These are phyloP conservation scores for Geotrichum ghanense DNA, from an alignment of 805 yeast species.

Conservation along the genomic window DNA sequence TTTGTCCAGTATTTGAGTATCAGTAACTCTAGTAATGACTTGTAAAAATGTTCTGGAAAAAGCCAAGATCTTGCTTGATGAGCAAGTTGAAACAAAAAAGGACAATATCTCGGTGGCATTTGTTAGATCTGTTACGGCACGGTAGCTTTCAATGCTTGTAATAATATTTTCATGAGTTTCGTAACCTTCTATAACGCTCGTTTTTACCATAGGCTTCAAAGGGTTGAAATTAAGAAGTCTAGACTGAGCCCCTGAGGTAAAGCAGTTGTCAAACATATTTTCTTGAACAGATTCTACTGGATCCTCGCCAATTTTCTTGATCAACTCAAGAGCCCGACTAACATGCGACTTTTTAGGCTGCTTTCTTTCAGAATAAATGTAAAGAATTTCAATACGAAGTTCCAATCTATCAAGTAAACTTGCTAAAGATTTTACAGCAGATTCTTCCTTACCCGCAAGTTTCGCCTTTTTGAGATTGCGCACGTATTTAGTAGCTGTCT, in stretches of 20 bases:
- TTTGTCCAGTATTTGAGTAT: slow-evolving; percentile 15
- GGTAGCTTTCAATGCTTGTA: slow-evolving; percentile 10
- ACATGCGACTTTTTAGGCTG: slow-evolving; percentile 7
- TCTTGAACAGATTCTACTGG: slow-evolving; percentile 5
- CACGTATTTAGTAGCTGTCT: slow-evolving; percentile 34
- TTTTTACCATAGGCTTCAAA: slow-evolving; percentile 13
- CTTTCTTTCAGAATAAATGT: slow-evolving; percentile 11
- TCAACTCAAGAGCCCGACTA: neutral
- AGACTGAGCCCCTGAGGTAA: slow-evolving; percentile 17
- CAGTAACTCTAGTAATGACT: slow-evolving; percentile 18
- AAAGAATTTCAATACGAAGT: slow-evolving; percentile 15
- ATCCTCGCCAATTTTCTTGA: slow-evolving; percentile 8
- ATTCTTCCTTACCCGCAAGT: neutral
- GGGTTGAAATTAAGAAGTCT: slow-evolving; percentile 19
- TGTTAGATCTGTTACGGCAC: slow-evolving; percentile 9
- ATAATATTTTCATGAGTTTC: slow-evolving; percentile 11
- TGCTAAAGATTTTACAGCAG: slow-evolving; percentile 33
- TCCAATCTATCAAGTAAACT: slow-evolving; percentile 48
- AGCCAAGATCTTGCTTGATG: neutral
- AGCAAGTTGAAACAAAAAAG: slow-evolving; percentile 14
- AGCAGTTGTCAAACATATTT: slow-evolving; percentile 6
- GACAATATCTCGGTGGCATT: slow-evolving; percentile 23
- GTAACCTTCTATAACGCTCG: slow-evolving; percentile 14
- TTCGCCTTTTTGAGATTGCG: neutral
- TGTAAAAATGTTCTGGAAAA: slow-evolving; percentile 19